These are phyloP conservation scores for Shiraia sp. DNA, from an alignment of 2,329 filamentous ascomycete genomes.

Conservation along the genomic window DNA sequence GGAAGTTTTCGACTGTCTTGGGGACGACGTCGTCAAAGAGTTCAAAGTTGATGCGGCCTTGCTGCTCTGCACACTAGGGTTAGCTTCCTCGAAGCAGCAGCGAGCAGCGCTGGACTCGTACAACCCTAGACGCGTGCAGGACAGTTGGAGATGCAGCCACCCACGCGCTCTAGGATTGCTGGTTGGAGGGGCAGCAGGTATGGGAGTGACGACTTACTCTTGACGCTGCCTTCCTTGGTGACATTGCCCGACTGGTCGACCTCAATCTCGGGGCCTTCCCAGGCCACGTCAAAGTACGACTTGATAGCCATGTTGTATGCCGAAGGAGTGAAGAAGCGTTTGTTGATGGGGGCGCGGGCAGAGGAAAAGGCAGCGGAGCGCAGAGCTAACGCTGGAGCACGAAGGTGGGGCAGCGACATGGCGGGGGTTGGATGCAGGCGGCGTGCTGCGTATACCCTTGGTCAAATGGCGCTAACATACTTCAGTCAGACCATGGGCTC, in stretches of 20 bases:
- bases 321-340: slow-evolving; percentile 64
- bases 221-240: slow-evolving; percentile 50
- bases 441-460: too few relatives aligned
- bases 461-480: too few relatives aligned
- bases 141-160: neutral
- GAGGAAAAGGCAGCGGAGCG: slow-evolving; percentile 30
- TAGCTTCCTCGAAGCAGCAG: slow-evolving; percentile 22
- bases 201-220: slow-evolving; percentile 56
- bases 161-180: neutral
- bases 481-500: too few relatives aligned
- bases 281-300: slow-evolving; percentile 73
- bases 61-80: slow-evolving; percentile 61
- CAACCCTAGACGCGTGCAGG: neutral
- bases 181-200: neutral
- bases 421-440: slow-evolving; percentile 40
- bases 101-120: slow-evolving; percentile 2
- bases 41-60: slow-evolving; percentile 82
- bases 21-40: slow-evolving; percentile 86
- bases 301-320: slow-evolving; percentile 75
- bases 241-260: slow-evolving; percentile 60
- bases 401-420: slow-evolving; percentile 40
- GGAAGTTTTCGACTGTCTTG: slow-evolving; percentile 87
- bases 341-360: slow-evolving; percentile 45
- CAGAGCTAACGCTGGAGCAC: slow-evolving; percentile 36
- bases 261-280: slow-evolving; percentile 73